These are phyloP conservation scores for Pseudevernia furfuracea DNA, from an alignment of 495 filamentous ascomycete genomes.

Conservation along the genomic window DNA sequence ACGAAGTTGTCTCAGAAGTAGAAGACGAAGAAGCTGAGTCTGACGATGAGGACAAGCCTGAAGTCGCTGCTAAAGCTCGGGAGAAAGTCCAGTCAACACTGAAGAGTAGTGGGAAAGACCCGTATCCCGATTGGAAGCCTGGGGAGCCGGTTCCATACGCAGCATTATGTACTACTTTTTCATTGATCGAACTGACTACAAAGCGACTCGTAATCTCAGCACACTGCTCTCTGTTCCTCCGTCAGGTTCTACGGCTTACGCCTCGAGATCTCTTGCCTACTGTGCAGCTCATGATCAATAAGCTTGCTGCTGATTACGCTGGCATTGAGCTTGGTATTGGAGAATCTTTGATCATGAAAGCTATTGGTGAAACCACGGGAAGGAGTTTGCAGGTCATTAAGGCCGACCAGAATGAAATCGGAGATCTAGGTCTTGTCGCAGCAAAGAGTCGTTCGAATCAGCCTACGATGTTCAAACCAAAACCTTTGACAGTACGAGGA, in stretches of 20 bases:
- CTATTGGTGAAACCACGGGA: conserved; percentile 89
- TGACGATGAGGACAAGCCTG: conserved; percentile 72
- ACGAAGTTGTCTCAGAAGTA: conserved; percentile 30
- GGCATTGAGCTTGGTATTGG: conserved; percentile 95
- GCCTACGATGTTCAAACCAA: conserved; percentile 95
- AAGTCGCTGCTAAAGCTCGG: conserved; percentile 65
- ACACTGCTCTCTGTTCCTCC: conserved; percentile 82
- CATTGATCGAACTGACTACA: conserved; percentile 83
- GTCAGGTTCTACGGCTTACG: conserved; percentile 85
- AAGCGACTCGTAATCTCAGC: conserved; percentile 81
- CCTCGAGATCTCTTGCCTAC: conserved; percentile 81
- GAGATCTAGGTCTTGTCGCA: conserved; percentile 88
- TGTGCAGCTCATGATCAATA: conserved; percentile 93
- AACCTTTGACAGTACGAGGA: conserved; percentile 74
- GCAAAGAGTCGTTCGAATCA: conserved; percentile 91
- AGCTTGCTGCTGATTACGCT: conserved; percentile 91
- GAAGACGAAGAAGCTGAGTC: conserved; percentile 44
- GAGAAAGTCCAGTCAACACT: conserved; percentile 78
- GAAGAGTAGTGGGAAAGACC: conserved; percentile 57
- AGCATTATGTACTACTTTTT: conserved; percentile 89
- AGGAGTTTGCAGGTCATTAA: conserved; percentile 83
- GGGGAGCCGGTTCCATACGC: conserved; percentile 90
- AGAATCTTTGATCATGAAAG: conserved; percentile 96
- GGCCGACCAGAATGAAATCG: conserved; percentile 88
- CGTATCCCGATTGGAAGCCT: conserved; percentile 88